Percentiles rank a stretch among this genome's conserved stretches.
Evolutionary conservation across 2,329 filamentous ascomycete species (phyloP).

Genomic region (Chaetomium strumarium): DNA sequence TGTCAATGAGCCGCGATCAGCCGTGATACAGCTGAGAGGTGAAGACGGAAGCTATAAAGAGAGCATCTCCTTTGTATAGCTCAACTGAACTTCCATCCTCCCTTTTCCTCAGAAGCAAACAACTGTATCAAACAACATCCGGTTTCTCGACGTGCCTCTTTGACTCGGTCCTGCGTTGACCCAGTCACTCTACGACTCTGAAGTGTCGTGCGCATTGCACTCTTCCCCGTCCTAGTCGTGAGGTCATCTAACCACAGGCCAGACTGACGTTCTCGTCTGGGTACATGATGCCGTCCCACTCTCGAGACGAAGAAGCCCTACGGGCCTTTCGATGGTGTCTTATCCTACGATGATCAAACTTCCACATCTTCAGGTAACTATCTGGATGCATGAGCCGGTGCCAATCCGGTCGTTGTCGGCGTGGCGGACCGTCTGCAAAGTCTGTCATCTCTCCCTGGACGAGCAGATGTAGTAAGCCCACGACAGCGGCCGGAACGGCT

Average conservation of each 20-base stretch:
- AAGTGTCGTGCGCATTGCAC: constrained; percentile 13
- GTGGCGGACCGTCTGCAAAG: background rate
- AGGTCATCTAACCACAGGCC: constrained; percentile 9
- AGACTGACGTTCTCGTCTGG: constrained; percentile 8
- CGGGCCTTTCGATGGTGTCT: constrained; percentile 21
- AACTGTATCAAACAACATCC: background rate
- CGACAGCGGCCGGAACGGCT: constrained; percentile 26
- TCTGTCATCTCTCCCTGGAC: too few relatives aligned
- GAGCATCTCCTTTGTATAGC: background rate
- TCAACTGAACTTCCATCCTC: background rate
- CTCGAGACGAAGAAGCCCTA: constrained; percentile 16
- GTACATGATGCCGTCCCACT: constrained; percentile 14
- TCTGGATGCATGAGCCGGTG: constrained; percentile 34
- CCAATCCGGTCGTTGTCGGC: constrained; percentile 21
- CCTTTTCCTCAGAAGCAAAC: background rate
- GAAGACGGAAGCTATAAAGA: background rate
- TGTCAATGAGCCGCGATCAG: constrained; percentile 8
- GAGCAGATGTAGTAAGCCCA: background rate
- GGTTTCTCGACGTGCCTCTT: background rate
- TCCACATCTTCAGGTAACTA: constrained; percentile 30
- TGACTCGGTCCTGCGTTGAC: background rate
- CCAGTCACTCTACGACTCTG: background rate
- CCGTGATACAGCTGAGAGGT: background rate
- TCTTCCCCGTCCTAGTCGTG: background rate
- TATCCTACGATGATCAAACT: constrained; percentile 23